Base-by-base conservation (phyloP, 2,329 filamentous ascomycete species). In the Penicillium sumatraense region DNA sequence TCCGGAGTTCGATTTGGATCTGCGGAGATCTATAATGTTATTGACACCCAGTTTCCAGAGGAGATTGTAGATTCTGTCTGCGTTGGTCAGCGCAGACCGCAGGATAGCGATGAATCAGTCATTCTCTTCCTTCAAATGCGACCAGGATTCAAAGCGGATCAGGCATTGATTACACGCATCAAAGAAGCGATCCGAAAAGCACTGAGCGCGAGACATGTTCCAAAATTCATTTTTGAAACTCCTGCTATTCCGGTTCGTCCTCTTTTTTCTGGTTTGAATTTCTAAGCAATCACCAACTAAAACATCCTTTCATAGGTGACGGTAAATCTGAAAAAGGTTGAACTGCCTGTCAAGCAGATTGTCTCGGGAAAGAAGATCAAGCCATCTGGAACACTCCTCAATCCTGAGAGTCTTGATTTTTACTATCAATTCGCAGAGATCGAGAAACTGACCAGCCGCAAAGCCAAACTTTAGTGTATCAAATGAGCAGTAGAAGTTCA, bases 261-360 rank as follows among this genome's bases (percentile, higher is more conserved):
- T 38, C 2, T 7, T 18, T 7, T 24, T 3, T 24, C 7, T 27
- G 16, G 11, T 18, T 9, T 27, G 8, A 18, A 8, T 29, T 18
- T 5, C 1, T 1, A 23, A 21, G 5, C 16, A 24, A 7, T 23
- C 21, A 2, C 23, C 29, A 20, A 44, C 24, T 16, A n/a, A 29
- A 16, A 9, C n/a, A 16, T 18, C 14, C 13, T 4, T 26, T 86
- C 81, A 24, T 49, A 91, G 86, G 89, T 86, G 0, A 95, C 90
- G 0, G 86, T 95, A 58, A 95, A 93, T 69, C 75, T 90, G 49
- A 95, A 95, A 72, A 93, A 95, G 73, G 90, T 95, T 5, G 90
- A 95, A 72, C 66, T 95, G 48, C 89, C 90, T 0, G 88, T 95
- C 35, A 95, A 95, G 77, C 88, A 90, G 68, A 95, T 95, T 60